phyloP scores from a whole-genome alignment of 106 monocot genomes.

The Ottelia alismoides region DNA sequence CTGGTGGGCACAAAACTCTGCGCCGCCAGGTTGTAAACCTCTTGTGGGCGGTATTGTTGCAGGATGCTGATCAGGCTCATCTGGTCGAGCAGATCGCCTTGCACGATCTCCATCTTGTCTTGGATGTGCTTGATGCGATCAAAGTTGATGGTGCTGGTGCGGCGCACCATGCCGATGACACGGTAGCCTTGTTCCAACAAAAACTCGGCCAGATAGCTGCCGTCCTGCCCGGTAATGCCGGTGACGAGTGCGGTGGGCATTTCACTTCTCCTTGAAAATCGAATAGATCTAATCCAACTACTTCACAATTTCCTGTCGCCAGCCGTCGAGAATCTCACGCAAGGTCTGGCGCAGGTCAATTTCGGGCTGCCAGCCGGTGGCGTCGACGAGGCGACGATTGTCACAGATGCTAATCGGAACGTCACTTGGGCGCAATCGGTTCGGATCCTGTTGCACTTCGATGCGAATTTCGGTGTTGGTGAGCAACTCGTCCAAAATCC shows the following conservation, averaged over 20 bases:
- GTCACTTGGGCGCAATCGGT: too few relatives aligned
- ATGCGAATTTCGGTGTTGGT: too few relatives aligned
- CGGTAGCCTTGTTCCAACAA: neutral
- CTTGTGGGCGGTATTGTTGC: neutral
- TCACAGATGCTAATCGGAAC: too few relatives aligned
- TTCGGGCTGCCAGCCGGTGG: too few relatives aligned
- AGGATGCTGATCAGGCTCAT: neutral
- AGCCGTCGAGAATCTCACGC: too few relatives aligned
- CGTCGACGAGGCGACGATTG: too few relatives aligned
- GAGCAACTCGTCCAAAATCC: too few relatives aligned
- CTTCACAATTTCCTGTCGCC: too few relatives aligned
- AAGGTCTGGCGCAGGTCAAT: too few relatives aligned
- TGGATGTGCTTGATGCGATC: neutral
- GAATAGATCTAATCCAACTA: too few relatives aligned
- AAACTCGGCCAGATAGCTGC: neutral
- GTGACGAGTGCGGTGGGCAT: neutral
- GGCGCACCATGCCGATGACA: neutral
- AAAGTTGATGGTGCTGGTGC: neutral
- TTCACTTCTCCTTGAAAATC: too few relatives aligned
- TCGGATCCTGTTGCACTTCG: too few relatives aligned
- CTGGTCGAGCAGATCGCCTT: neutral
- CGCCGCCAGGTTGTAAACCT: neutral
- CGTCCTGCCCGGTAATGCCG: neutral
- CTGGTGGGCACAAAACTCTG: neutral
- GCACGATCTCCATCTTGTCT: neutral